These are phyloP conservation scores for Fusarium hainanense DNA, from an alignment of 2,329 filamentous ascomycete species.

Conservation along the genomic window DNA sequence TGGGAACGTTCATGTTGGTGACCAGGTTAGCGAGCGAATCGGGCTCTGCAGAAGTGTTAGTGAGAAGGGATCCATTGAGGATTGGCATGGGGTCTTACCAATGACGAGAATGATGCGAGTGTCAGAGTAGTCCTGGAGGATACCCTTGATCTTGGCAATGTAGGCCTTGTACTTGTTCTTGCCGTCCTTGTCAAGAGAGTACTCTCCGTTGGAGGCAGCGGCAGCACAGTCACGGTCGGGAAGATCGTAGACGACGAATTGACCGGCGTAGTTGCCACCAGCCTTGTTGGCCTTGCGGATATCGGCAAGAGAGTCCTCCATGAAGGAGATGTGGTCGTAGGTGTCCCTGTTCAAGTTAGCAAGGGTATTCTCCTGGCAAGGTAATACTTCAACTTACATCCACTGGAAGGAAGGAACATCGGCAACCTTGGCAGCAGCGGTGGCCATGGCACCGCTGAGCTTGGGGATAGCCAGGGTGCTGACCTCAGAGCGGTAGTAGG, in stretches of 20 bases:
- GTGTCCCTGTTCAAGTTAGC: constrained; percentile 57
- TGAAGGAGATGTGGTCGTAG: constrained; percentile 59
- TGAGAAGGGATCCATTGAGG: fast-evolving
- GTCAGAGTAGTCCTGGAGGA: constrained; percentile 58
- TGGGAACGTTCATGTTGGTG: constrained; percentile 63
- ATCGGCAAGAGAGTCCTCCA: constrained; percentile 59
- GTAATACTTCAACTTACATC: too few relatives aligned
- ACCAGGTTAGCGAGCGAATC: constrained; percentile 70
- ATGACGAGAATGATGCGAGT: constrained; percentile 59
- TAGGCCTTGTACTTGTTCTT: constrained; percentile 66
- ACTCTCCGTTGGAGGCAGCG: constrained; percentile 67
- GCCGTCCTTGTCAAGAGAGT: constrained; percentile 61
- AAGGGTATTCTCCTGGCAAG: too few relatives aligned
- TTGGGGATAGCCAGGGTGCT: constrained; percentile 69
- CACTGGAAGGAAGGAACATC: constrained; percentile 65
- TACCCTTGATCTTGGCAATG: constrained; percentile 60
- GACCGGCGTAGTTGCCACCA: constrained; percentile 56
- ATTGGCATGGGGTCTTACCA: constrained; percentile 40
- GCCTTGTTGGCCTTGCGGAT: constrained; percentile 54
- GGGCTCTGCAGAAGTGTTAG: constrained; percentile 55
- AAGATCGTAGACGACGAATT: constrained; percentile 68
- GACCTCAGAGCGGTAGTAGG: constrained; percentile 66
- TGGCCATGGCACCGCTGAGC: constrained; percentile 65
- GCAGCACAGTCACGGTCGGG: constrained; percentile 69
- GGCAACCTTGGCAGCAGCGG: constrained; percentile 63